Percentiles rank a stretch among this genome's conserved stretches.
These are phyloP conservation scores for Clonostachys rhizophaga DNA, from an alignment of 2,329 filamentous ascomycete species.

Conservation along the genomic window DNA sequence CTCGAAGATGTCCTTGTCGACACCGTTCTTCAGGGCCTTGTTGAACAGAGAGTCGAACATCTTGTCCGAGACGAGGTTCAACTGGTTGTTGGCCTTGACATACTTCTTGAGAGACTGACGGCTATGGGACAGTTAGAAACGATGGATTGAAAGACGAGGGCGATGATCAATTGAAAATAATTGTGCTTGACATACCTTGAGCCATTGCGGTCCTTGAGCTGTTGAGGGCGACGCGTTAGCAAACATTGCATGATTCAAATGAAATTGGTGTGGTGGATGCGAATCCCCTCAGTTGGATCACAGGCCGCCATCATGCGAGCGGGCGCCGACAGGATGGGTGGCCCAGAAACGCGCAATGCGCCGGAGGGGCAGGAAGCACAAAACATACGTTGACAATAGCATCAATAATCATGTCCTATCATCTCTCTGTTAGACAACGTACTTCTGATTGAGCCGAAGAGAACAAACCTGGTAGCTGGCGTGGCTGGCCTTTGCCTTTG, in stretches of 20 bases:
- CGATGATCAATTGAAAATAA: too few relatives aligned
- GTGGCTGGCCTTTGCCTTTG: constrained; percentile 46
- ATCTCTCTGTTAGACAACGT: constrained; percentile 21
- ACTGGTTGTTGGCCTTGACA: constrained; percentile 49
- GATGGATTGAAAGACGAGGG: too few relatives aligned
- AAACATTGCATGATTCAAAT: constrained; percentile 6
- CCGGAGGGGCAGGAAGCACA: constrained; percentile 10
- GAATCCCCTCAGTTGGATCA: background rate
- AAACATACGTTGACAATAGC: constrained; percentile 55
- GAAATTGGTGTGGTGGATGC: constrained; percentile 5
- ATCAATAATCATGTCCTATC: constrained; percentile 59
- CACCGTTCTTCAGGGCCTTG: constrained; percentile 75
- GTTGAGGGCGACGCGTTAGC: constrained; percentile 29
- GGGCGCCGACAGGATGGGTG: constrained; percentile 10
- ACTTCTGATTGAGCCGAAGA: constrained; percentile 1
- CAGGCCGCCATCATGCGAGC: background rate
- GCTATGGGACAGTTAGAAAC: constrained; percentile 20
- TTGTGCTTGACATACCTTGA: constrained; percentile 27
- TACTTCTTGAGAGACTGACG: constrained; percentile 60
- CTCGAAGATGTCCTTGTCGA: constrained; percentile 81
- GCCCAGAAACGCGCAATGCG: constrained; percentile 21
- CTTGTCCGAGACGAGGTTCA: constrained; percentile 36
- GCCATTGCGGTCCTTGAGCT: constrained; percentile 61
- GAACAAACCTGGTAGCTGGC: constrained; percentile 54
- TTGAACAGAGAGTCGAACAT: constrained; percentile 76